Conservation (phyloP, 805 yeast genomes). For the Cyberlindnera galapagoensis region DNA sequence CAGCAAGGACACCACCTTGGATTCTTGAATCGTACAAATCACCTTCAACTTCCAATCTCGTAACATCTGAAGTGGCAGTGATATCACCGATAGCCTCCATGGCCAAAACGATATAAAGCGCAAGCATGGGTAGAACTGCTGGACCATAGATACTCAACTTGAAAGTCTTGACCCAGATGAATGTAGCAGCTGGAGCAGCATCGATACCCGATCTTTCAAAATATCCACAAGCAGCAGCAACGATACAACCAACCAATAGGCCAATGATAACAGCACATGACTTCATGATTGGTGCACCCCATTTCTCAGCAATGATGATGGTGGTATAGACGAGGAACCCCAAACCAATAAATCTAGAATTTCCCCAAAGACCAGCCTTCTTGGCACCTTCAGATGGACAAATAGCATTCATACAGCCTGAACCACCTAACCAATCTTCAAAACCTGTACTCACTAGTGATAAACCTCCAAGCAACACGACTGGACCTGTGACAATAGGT, state of each 20-base stretch:
- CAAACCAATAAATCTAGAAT: slow-evolving; percentile 79
- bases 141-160: slow-evolving; percentile 75
- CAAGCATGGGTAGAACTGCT: slow-evolving; percentile 75
- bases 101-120: slow-evolving; percentile 74
- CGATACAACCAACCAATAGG: slow-evolving; percentile 80
- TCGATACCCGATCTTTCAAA: slow-evolving; percentile 53
- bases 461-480: slow-evolving; percentile 78
- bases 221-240: slow-evolving; percentile 87
- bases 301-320: slow-evolving; percentile 72
- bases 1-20: slow-evolving; percentile 91
- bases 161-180: slow-evolving; percentile 86
- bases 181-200: slow-evolving; percentile 75
- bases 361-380: slow-evolving; percentile 70
- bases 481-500: slow-evolving; percentile 90
- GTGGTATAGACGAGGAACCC: slow-evolving; percentile 77
- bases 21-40: slow-evolving; percentile 73
- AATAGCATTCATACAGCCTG: slow-evolving; percentile 44
- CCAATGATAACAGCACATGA: slow-evolving; percentile 91
- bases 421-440: slow-evolving; percentile 84
- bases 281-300: slow-evolving; percentile 92
- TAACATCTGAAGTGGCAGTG: slow-evolving; percentile 90
- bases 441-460: slow-evolving; percentile 66
- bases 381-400: slow-evolving; percentile 49
- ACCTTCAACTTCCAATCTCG: slow-evolving; percentile 80
- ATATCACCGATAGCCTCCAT: slow-evolving; percentile 96